These are phyloP conservation scores for Cryptococcus floricola DNA, from an alignment of 1,284 basidiomycete genomes.

Conservation along the genomic window DNA sequence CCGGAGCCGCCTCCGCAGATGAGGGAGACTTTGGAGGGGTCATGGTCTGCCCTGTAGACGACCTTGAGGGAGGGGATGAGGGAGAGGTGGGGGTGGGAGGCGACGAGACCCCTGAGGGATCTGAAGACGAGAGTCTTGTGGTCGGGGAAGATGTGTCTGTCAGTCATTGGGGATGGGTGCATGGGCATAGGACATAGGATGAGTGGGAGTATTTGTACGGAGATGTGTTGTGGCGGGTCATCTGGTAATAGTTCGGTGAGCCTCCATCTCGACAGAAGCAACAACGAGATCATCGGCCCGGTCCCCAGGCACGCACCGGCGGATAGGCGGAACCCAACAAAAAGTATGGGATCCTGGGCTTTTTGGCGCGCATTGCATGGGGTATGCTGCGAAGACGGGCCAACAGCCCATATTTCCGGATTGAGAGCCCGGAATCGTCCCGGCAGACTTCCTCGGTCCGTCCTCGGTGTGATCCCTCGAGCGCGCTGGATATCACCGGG, in stretches of 20 bases:
- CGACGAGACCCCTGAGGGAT: conserved; percentile 47
- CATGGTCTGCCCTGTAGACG: conserved; percentile 47
- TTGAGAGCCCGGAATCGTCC: too few species aligned
- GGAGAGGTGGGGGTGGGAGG: conserved; percentile 42
- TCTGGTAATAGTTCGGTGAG: too few species aligned
- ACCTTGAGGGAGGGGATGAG: conserved; percentile 48
- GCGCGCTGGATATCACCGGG: background rate
- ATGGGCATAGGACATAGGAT: background rate
- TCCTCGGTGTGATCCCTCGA: background rate
- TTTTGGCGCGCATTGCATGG: too few species aligned
- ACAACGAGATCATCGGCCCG: too few species aligned
- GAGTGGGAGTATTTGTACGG: too few species aligned
- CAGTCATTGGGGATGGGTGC: conserved; percentile 26
- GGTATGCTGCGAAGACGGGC: too few species aligned
- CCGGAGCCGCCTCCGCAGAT: conserved; percentile 52
- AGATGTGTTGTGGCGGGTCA: too few species aligned
- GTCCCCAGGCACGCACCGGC: too few species aligned
- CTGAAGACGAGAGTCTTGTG: conserved; percentile 47
- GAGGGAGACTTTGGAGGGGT: conserved; percentile 49
- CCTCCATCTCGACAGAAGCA: too few species aligned
- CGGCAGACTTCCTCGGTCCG: background rate
- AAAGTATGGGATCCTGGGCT: too few species aligned
- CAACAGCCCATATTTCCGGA: too few species aligned
- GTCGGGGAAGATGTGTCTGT: conserved; percentile 50
- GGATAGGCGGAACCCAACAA: too few species aligned